Conservation (phyloP, 192 early-diverging fungal species). For the Linnemannia hyalina region DNA sequence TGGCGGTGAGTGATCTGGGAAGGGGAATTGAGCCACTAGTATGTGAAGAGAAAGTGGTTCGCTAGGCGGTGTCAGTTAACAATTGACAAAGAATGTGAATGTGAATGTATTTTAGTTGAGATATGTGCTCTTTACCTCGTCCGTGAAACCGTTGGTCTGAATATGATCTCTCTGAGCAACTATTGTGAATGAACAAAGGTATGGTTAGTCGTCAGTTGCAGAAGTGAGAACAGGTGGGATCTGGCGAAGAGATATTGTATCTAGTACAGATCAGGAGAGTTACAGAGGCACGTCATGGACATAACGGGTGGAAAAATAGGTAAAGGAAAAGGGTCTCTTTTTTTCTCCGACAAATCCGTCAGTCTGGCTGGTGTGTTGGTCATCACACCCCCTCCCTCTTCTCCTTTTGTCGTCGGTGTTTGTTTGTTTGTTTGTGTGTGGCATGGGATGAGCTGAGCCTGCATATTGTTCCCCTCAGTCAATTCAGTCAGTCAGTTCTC, state of each 20-base stretch:
- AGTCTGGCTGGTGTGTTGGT: background rate
- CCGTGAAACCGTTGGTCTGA: constrained; percentile 58
- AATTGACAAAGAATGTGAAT: background rate
- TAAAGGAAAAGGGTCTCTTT: background rate
- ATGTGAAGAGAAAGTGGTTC: background rate
- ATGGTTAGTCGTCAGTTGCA: background rate
- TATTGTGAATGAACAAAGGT: constrained; percentile 3
- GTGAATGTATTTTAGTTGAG: background rate
- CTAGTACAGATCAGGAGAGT: background rate
- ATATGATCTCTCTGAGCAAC: constrained; percentile 69
- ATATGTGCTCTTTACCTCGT: constrained; percentile 35
- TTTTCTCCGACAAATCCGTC: background rate
- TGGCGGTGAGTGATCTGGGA: constrained; percentile 70
- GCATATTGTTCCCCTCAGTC: background rate
- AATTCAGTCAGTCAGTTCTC: background rate
- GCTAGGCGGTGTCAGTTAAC: background rate
- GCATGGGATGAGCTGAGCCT: constrained; percentile 3
- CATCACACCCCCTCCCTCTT: background rate
- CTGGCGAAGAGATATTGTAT: background rate
- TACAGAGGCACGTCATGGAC: background rate
- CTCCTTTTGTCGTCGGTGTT: background rate
- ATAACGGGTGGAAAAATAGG: background rate
- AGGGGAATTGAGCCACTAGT: constrained; percentile 63
- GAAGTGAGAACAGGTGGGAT: background rate
- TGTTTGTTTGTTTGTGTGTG: background rate